Conservation (phyloP, 352 stramenopile genomes). For the Phytophthora syringae region DNA sequence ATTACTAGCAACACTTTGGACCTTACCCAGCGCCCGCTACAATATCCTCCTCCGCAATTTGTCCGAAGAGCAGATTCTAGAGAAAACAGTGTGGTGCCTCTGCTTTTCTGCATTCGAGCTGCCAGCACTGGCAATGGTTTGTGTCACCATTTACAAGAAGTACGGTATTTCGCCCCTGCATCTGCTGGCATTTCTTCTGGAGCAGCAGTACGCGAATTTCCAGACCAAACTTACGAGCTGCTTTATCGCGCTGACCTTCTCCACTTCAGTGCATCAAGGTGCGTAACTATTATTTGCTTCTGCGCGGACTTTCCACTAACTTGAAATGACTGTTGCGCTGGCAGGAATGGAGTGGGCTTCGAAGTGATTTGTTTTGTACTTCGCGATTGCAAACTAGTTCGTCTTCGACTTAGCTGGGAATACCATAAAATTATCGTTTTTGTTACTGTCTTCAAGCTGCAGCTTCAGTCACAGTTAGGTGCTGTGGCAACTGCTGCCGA, state of each 20-base stretch:
- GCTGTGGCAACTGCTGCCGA: too few species aligned
- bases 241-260: conserved; percentile 28
- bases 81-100: conserved; percentile 12
- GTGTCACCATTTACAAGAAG: conserved; percentile 26
- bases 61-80: conserved; percentile 7
- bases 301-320: too few species aligned
- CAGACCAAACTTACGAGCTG: conserved; percentile 35
- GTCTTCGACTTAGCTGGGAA: too few species aligned
- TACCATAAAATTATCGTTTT: too few species aligned
- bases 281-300: too few species aligned
- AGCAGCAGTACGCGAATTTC: conserved; percentile 42
- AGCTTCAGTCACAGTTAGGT: too few species aligned
- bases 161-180: conserved; percentile 36
- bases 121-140: conserved; percentile 20
- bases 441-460: too few species aligned
- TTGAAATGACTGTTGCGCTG: not conserved
- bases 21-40: conserved; percentile 35
- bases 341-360: conserved; percentile 13
- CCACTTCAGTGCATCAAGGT: conserved; percentile 31
- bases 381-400: too few species aligned
- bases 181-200: conserved; percentile 45
- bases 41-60: conserved; percentile 26
- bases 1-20: conserved; percentile 20
- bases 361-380: not conserved
- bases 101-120: conserved; percentile 19